A percentile compares a stretch with the other conserved stretches of the same genome.
Evolutionary conservation across 2,329 filamentous ascomycete genomes (phyloP).

Genomic region (Orbilia blumenaviensis): DNA sequence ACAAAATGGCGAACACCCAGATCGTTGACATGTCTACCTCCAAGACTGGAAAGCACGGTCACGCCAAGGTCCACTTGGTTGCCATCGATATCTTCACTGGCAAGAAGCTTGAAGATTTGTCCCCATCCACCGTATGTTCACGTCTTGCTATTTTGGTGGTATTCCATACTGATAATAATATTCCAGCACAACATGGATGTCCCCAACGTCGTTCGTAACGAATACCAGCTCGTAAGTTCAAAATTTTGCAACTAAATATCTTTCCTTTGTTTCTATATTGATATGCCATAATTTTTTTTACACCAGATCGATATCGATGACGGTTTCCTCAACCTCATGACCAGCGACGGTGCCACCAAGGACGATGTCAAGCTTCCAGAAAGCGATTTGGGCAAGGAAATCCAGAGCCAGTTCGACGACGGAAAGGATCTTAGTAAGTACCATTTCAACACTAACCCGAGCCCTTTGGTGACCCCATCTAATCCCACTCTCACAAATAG

Average conservation of each 20-base stretch:
- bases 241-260: background rate
- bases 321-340: conserved; percentile 93
- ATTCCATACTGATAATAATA: background rate
- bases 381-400: conserved; percentile 86
- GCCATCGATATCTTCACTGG: conserved; percentile 98
- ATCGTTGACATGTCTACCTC: conserved; percentile 99
- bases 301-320: conserved; percentile 89
- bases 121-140: conserved; percentile 83
- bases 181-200: conserved; percentile 86
- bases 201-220: conserved; percentile 86
- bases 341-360: conserved; percentile 84
- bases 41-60: conserved; percentile 99
- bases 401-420: conserved; percentile 62
- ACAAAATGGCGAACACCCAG: conserved; percentile 59
- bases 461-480: background rate
- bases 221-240: conserved; percentile 89
- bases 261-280: background rate
- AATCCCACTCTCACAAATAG: conserved; percentile 63
- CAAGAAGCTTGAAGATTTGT: conserved; percentile 99
- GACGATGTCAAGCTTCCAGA: conserved; percentile 95
- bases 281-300: conserved; percentile 5
- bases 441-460: background rate
- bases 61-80: conserved; percentile 99
- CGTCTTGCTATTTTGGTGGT: background rate
- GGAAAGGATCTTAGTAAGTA: conserved; percentile 35